Conservation (phyloP, 768 basidiomycete genomes). For the Trametes punicea region DNA sequence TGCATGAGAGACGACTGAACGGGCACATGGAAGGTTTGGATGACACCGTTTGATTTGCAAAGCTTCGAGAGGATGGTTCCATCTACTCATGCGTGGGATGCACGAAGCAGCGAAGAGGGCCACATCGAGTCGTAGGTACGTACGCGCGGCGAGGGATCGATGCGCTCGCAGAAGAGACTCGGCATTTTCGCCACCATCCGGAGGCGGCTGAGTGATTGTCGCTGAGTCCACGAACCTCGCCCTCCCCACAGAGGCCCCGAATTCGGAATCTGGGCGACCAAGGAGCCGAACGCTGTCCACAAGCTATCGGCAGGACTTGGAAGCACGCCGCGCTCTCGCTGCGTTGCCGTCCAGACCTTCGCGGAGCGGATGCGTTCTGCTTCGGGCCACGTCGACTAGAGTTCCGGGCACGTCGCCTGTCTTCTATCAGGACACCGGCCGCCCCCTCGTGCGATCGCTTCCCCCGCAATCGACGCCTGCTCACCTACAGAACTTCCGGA, state of each 20-base stretch:
- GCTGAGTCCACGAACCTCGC: constrained; percentile 4
- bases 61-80: background rate
- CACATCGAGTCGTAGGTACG: background rate
- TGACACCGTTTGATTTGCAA: background rate
- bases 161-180: background rate
- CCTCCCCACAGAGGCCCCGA: background rate
- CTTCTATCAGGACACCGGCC: background rate
- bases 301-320: background rate
- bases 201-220: background rate
- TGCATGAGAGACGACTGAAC: too few relatives aligned
- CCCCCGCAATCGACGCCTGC: background rate
- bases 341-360: background rate
- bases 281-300: background rate
- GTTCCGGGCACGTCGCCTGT: background rate
- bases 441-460: background rate
- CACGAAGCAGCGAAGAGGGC: background rate
- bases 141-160: background rate
- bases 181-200: background rate
- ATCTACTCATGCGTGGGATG: background rate
- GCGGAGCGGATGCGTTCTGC: background rate
- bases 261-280: too few relatives aligned
- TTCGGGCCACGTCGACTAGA: constrained; percentile 4
- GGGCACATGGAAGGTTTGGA: too few relatives aligned
- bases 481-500: background rate
- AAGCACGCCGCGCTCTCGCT: background rate